Conservation (phyloP, 176 grass and related monocot genomes). For the Triticum dicoccoides region DNA sequence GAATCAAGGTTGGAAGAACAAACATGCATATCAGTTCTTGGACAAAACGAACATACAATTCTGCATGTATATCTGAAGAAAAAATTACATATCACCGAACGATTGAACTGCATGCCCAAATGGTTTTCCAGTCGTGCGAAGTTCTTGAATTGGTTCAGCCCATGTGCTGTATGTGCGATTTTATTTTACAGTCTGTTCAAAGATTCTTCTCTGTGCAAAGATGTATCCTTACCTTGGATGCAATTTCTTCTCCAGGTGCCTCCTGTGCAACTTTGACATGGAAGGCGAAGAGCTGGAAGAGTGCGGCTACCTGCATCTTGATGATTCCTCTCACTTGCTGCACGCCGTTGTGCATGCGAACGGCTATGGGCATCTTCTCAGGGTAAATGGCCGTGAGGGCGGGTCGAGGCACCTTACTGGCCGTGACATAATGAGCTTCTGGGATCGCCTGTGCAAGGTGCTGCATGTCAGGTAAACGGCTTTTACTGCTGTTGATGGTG, state of each 20-base stretch:
- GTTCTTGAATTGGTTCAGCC: neutral
- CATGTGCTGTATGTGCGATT: too few species aligned
- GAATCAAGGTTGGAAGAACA: constrained; percentile 73
- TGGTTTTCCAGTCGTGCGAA: neutral
- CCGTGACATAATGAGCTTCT: constrained; percentile 89
- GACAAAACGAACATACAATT: neutral
- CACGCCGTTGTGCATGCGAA: constrained; percentile 96
- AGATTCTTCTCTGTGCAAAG: neutral
- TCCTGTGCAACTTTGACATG: constrained; percentile 67
- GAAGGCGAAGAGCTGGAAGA: constrained; percentile 55
- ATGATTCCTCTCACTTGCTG: constrained; percentile 75
- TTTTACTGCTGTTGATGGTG: neutral
- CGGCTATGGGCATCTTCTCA: constrained; percentile 88
- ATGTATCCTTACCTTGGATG: constrained; percentile 19
- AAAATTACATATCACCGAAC: neutral
- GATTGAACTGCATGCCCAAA: neutral
- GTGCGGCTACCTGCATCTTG: constrained; percentile 58
- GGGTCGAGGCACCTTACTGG: constrained; percentile 80
- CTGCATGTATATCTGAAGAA: neutral
- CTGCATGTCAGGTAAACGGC: constrained; percentile 67
- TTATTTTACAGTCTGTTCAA: neutral
- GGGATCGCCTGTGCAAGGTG: constrained; percentile 87
- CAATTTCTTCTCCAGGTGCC: constrained; percentile 57
- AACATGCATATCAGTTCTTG: neutral
- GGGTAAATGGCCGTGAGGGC: constrained; percentile 91